phyloP scores from a whole-genome alignment of 2,329 filamentous ascomycete genomes.

The Zymoseptoria brevis region DNA sequence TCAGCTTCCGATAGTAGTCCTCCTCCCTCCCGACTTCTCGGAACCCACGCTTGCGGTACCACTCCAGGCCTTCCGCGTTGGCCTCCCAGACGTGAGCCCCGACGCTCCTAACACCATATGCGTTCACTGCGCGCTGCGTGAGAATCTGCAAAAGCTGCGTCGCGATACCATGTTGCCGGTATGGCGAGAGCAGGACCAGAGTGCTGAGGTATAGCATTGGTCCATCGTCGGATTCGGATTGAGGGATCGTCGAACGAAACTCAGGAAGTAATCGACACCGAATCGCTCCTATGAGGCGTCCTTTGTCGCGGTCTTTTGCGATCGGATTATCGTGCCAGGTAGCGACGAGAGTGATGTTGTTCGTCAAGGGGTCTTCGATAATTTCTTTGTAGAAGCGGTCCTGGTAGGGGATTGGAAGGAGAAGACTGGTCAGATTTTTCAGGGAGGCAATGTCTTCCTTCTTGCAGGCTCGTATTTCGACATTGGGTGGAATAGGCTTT shows the following conservation, averaged over 20 bases:
- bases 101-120: slow-evolving; percentile 45
- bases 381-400: slow-evolving; percentile 54
- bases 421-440: slow-evolving; percentile 49
- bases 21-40: slow-evolving; percentile 44
- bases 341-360: slow-evolving; percentile 51
- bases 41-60: slow-evolving; percentile 55
- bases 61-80: slow-evolving; percentile 51
- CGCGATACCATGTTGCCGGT: slow-evolving; percentile 51
- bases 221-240: slow-evolving; percentile 7
- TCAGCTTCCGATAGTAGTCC: slow-evolving; percentile 52
- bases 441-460: slow-evolving; percentile 48
- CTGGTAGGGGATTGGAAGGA: slow-evolving; percentile 55
- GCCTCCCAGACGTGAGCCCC: slow-evolving; percentile 59
- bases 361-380: slow-evolving; percentile 45
- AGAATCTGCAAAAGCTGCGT: slow-evolving; percentile 43
- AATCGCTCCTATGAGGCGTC: slow-evolving; percentile 39
- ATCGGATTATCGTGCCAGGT: slow-evolving; percentile 45
- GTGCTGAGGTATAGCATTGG: slow-evolving; percentile 53
- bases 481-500: slow-evolving; percentile 38
- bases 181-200: slow-evolving; percentile 51
- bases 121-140: slow-evolving; percentile 31
- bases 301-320: slow-evolving; percentile 17
- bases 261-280: slow-evolving; percentile 38
- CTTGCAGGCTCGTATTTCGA: slow-evolving; percentile 47
- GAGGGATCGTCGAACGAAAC: slow-evolving; percentile 2